Evolutionary conservation across 176 grass and related monocot genomes (phyloP).

Genomic region (Paspalum notatum): DNA sequence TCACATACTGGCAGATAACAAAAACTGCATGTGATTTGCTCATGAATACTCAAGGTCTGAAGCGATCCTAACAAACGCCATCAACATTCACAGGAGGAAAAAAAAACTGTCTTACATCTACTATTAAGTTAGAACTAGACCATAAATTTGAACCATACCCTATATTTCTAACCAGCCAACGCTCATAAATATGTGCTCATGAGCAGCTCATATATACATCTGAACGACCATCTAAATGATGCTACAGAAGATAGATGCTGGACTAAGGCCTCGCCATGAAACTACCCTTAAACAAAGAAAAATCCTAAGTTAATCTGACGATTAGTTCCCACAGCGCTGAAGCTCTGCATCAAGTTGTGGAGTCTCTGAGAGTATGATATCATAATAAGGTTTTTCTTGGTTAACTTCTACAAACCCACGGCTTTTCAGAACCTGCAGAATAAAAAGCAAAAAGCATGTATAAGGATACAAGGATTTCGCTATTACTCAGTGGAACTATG

Average conservation of each 20-base stretch:
- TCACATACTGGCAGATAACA: neutral
- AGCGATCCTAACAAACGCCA: neutral
- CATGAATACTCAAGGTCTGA: neutral
- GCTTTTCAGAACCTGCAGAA: conserved; percentile 70
- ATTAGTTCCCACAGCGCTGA: conserved; percentile 12
- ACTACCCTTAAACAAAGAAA: neutral
- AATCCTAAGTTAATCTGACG: conserved; percentile 24
- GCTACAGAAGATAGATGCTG: neutral
- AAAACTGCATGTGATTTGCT: neutral
- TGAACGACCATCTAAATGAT: neutral
- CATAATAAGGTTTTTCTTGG: conserved; percentile 61
- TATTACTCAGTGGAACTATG: conserved; percentile 2
- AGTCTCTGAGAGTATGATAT: conserved; percentile 57
- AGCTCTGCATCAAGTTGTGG: conserved; percentile 52
- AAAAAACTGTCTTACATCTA: conserved; percentile 9
- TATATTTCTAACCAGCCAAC: conserved; percentile 7
- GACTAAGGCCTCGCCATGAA: neutral
- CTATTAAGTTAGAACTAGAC: conserved; percentile 13
- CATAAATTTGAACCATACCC: neutral
- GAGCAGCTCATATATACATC: conserved; percentile 31
- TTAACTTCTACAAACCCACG: conserved; percentile 61
- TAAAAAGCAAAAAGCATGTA: neutral
- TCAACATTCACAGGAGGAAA: neutral
- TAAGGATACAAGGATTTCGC: neutral
- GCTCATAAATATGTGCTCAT: neutral